phyloP scores from a whole-genome alignment of 495 filamentous ascomycete genomes.

The Lophiostoma macrostomum region DNA sequence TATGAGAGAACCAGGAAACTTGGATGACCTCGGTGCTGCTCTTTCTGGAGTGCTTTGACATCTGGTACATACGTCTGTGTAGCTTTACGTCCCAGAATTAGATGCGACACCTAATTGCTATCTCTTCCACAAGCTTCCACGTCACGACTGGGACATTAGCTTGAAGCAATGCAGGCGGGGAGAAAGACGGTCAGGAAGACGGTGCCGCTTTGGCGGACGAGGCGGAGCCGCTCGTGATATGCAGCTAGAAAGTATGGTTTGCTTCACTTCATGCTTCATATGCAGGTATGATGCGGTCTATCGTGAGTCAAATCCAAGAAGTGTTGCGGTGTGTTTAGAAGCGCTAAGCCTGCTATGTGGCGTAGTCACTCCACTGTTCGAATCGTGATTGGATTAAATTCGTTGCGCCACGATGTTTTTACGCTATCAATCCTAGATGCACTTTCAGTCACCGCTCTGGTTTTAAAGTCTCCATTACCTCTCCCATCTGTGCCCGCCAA shows the following conservation, averaged over 20 bases:
- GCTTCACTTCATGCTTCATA: conserved; percentile 15
- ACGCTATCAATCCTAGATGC: too few species aligned
- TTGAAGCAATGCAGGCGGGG: background rate
- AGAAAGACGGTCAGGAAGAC: conserved; percentile 14
- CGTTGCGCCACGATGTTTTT: too few species aligned
- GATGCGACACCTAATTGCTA: too few species aligned
- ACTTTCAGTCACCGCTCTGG: conserved; percentile 5
- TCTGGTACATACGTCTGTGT: too few species aligned
- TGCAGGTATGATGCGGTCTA: background rate
- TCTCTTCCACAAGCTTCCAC: too few species aligned
- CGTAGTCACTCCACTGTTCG: too few species aligned
- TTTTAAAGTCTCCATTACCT: background rate
- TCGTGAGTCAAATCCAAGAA: conserved; percentile 2
- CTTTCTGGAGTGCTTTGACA: too few species aligned
- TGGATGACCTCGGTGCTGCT: too few species aligned
- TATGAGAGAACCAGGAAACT: too few species aligned
- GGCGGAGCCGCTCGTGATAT: conserved; percentile 12
- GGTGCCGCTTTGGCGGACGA: conserved; percentile 6
- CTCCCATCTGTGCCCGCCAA: conserved; percentile 4
- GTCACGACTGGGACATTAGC: background rate
- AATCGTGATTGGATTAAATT: too few species aligned
- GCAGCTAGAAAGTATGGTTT: conserved; percentile 3
- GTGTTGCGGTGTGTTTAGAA: conserved; percentile 3
- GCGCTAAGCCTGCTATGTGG: background rate
- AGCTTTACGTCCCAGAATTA: too few species aligned